These are phyloP conservation scores for Taphrina wiesneri DNA, from an alignment of 1,139 yeast genomes.

Conservation along the genomic window DNA sequence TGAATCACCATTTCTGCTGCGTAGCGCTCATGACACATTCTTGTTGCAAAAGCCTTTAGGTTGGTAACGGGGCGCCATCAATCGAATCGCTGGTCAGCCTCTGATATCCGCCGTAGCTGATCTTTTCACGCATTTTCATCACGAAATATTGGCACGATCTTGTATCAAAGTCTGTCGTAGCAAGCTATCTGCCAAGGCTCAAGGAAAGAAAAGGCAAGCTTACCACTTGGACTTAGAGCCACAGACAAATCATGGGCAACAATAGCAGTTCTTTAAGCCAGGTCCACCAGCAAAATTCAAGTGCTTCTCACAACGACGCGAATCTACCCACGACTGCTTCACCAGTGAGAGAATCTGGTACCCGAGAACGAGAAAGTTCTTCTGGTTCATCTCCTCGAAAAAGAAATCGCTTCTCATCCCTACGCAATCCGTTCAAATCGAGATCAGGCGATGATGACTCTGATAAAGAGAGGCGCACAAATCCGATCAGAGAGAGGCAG, in stretches of 20 bases:
- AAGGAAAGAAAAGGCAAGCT: too few relatives aligned
- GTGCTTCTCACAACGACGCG: background rate
- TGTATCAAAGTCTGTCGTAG: too few relatives aligned
- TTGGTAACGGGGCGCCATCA: too few relatives aligned
- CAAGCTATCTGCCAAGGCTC: too few relatives aligned
- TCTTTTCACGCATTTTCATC: too few relatives aligned
- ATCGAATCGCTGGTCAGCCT: background rate
- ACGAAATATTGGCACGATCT: too few relatives aligned
- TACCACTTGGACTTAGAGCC: too few relatives aligned
- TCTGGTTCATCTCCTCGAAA: slow-evolving; percentile 5
- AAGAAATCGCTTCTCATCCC: slow-evolving; percentile 11
- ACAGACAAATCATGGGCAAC: slow-evolving; percentile 1
- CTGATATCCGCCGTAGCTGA: background rate
- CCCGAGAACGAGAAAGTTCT: slow-evolving; percentile 15
- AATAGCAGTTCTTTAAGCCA: background rate
- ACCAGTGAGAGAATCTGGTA: background rate
- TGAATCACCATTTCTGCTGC: too few relatives aligned
- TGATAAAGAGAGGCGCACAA: background rate
- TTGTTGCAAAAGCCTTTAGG: too few relatives aligned
- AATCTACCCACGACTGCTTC: background rate
- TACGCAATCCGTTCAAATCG: slow-evolving; percentile 12
- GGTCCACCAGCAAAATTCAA: background rate
- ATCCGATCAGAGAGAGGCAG: background rate
- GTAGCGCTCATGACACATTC: too few relatives aligned
- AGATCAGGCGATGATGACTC: background rate